Evolutionary conservation across 208 protist species (phyloP), one percentile per base, ranked within the genome.

Genomic region (Porcisia hertigi): DNA sequence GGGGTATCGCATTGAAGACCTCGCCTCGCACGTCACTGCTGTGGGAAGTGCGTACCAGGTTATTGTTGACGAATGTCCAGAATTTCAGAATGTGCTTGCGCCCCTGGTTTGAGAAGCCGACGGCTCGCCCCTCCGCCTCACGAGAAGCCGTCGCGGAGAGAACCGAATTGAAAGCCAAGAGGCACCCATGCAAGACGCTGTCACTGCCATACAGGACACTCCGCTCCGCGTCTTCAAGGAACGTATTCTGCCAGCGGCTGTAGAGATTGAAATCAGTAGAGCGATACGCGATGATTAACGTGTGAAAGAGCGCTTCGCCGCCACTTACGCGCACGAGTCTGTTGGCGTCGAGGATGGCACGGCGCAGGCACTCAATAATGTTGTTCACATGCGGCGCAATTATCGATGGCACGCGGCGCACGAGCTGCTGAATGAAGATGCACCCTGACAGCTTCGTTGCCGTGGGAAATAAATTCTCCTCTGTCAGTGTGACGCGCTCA

Each of bases 341-440:
- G 63, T 86, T 85, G 16, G 54, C 69, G 81, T 93, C 87, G 30
- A 85, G 78, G 14, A 96, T 69, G 18, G 86, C 81, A 12, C 74
- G 70, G 12, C 86, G 91, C 62, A 97, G 77, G 39, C 87, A 86
- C 65, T 90, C 86, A n/a, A 92, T 47, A 53, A 96, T 88, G 52
- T 65, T 75, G 45, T 86, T 79, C 43, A 94, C 66, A 18, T 82
- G 83, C 18, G 90, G 73, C 36, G 88, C 86, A 14, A 92, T 83
- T 45, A 82, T 75, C 12, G 88, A 89, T n/a, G 91, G 93, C 25
- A 91, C 91, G 55, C 80, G 77, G 54, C 84, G 83, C 54, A 94
- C 79, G 12, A 97, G 83, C 82, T 97, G 88, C 36, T 80, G 82
- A 34, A 97, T 84, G 62, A 97, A 92, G 25, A 95, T 55, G 72